A percentile compares a stretch with the other conserved stretches of the same genome.
Evolutionary conservation across 2,329 filamentous ascomycete genomes (phyloP).

Genomic region (Fonsecaea monophora): DNA sequence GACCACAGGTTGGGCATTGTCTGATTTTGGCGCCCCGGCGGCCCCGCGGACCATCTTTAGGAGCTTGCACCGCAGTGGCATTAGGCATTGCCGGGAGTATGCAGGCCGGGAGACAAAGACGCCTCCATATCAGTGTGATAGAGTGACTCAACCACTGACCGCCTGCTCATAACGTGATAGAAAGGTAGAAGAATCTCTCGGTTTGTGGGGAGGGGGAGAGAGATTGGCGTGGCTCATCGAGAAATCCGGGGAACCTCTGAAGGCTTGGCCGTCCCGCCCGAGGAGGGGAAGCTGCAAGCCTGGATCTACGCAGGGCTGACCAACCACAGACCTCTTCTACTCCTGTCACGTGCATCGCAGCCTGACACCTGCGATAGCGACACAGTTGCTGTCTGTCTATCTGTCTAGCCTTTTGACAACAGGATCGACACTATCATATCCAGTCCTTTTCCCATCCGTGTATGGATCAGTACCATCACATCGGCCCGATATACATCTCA

Average conservation of each 20-base stretch:
- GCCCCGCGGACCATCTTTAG: constrained; percentile 23
- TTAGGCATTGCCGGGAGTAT: constrained; percentile 20
- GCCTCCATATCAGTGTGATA: constrained; percentile 9
- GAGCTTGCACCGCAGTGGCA: background rate
- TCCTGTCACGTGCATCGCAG: background rate
- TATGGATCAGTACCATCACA: background rate
- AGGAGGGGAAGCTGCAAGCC: background rate
- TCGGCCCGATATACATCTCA: background rate
- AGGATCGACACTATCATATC: background rate
- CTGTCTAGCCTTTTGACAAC: background rate
- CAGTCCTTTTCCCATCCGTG: background rate
- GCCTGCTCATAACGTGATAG: constrained; percentile 2
- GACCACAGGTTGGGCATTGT: constrained; percentile 37
- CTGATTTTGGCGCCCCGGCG: constrained; percentile 30
- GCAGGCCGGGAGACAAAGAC: background rate
- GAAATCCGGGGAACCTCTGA: background rate
- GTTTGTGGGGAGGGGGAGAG: background rate
- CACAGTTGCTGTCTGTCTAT: background rate
- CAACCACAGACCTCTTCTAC: background rate
- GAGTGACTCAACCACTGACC: background rate
- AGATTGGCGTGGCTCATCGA: too few relatives aligned
- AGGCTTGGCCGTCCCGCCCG: background rate
- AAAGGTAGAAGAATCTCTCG: background rate
- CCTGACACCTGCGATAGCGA: background rate
- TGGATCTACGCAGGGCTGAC: background rate